phyloP scores from a whole-genome alignment of 805 yeast genomes.

The Candida coquimbonensis region DNA sequence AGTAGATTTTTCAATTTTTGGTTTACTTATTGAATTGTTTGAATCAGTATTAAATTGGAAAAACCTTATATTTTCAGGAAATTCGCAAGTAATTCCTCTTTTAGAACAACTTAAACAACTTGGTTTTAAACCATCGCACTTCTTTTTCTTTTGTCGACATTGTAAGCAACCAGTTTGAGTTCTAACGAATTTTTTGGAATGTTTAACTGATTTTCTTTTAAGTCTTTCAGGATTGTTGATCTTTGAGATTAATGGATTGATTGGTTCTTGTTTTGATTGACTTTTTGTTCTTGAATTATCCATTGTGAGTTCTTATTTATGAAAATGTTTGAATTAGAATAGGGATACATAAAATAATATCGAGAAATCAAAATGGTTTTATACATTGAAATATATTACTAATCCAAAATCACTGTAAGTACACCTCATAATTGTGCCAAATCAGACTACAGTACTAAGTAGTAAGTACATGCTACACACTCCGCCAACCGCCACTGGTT shows the following conservation, averaged over 20 bases:
- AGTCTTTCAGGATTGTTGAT: background rate
- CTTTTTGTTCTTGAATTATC: background rate
- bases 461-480: too few species aligned
- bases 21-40: background rate
- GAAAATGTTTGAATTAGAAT: too few species aligned
- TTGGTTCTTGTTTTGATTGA: background rate
- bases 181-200: conserved; percentile 22
- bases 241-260: background rate
- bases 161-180: conserved; percentile 24
- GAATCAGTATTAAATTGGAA: conserved; percentile 8
- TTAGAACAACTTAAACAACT: conserved; percentile 20
- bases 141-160: conserved; percentile 25
- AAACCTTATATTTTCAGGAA: conserved; percentile 22
- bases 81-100: conserved; percentile 19
- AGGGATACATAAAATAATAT: too few species aligned
- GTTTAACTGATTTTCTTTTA: conserved; percentile 15
- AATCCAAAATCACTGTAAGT: too few species aligned
- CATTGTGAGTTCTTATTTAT: background rate
- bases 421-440: too few species aligned
- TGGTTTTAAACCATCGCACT: conserved; percentile 23
- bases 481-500: too few species aligned
- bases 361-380: too few species aligned
- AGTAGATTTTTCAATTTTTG: background rate
- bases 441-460: too few species aligned
- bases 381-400: too few species aligned